Evolutionary conservation across 208 protist species (phyloP).

Genomic region (Leishmania martiniquensis): DNA sequence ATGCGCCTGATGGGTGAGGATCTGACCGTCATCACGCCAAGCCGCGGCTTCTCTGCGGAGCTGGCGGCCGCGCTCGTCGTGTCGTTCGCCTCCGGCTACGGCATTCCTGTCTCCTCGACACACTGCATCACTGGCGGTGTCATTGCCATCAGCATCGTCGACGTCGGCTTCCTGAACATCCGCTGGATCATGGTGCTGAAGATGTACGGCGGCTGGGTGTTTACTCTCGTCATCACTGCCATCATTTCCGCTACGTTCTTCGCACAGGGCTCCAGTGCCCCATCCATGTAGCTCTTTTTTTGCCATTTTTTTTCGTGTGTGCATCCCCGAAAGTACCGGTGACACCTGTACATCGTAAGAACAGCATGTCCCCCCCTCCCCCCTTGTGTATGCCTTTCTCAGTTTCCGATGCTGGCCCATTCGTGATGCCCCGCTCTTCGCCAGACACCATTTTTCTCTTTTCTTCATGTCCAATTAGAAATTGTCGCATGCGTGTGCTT

Average conservation of each 20-base stretch:
- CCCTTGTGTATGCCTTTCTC: background rate
- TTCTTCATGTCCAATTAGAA: background rate
- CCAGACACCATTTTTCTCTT: background rate
- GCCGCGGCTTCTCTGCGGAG: conserved; percentile 65
- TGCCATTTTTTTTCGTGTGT: too few species aligned
- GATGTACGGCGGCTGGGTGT: conserved; percentile 69
- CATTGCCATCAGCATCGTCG: conserved; percentile 69
- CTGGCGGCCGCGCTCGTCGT: conserved; percentile 66
- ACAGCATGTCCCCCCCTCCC: background rate
- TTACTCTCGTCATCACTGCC: conserved; percentile 52
- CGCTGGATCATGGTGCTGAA: conserved; percentile 68
- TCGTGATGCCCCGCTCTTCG: background rate
- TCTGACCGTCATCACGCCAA: conserved; percentile 78
- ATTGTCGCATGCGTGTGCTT: background rate
- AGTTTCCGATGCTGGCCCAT: background rate
- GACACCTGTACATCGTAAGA: background rate
- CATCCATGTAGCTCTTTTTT: conserved; percentile 16
- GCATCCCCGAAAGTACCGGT: background rate
- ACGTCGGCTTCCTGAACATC: conserved; percentile 55
- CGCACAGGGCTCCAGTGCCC: conserved; percentile 59
- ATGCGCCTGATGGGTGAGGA: conserved; percentile 78
- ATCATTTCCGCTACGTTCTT: conserved; percentile 58
- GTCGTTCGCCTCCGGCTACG: conserved; percentile 65
- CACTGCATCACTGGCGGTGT: conserved; percentile 88
- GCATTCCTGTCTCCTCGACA: conserved; percentile 88